A percentile compares a stretch with the other conserved stretches of the same genome.
Evolutionary conservation across 768 basidiomycete species (phyloP).

Genomic region (Gloeostereum incarnatum): DNA sequence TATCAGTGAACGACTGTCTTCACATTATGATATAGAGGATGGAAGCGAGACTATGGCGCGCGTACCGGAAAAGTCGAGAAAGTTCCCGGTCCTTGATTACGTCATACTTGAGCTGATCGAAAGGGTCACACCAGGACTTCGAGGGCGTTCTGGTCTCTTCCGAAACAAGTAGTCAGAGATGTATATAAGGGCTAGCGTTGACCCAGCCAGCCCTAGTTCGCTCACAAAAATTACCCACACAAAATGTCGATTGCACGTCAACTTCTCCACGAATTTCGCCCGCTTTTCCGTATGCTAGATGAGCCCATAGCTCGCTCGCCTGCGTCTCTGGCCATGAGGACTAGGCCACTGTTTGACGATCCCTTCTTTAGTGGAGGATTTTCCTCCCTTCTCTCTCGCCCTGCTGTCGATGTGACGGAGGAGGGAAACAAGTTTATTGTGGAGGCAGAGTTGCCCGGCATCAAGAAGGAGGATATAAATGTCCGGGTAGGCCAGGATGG

Average conservation of each 20-base stretch:
- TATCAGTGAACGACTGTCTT: too few relatives aligned
- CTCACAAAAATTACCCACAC: conserved; percentile 2
- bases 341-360: conserved; percentile 36
- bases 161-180: background rate
- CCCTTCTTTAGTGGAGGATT: conserved; percentile 24
- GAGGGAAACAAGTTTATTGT: conserved; percentile 55
- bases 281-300: conserved; percentile 68
- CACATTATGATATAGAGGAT: too few relatives aligned
- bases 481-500: conserved; percentile 65
- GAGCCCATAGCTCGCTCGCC: conserved; percentile 46
- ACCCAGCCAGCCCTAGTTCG: background rate
- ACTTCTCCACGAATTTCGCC: conserved; percentile 61
- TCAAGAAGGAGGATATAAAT: conserved; percentile 69
- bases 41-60: too few relatives aligned
- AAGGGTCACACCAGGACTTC: background rate
- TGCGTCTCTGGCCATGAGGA: conserved; percentile 16
- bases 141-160: conserved; percentile 4
- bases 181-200: conserved; percentile 1
- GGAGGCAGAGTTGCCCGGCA: conserved; percentile 72
- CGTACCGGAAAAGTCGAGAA: too few relatives aligned
- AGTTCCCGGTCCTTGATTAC: too few relatives aligned
- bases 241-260: conserved; percentile 60
- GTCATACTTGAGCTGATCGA: conserved; percentile 5
- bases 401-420: conserved; percentile 63
- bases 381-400: conserved; percentile 24